A percentile compares a stretch with the other conserved stretches of the same genome.
Evolutionary conservation across 2,329 filamentous ascomycete genomes (phyloP).

Genomic region (Pseudogymnoascus sp.): DNA sequence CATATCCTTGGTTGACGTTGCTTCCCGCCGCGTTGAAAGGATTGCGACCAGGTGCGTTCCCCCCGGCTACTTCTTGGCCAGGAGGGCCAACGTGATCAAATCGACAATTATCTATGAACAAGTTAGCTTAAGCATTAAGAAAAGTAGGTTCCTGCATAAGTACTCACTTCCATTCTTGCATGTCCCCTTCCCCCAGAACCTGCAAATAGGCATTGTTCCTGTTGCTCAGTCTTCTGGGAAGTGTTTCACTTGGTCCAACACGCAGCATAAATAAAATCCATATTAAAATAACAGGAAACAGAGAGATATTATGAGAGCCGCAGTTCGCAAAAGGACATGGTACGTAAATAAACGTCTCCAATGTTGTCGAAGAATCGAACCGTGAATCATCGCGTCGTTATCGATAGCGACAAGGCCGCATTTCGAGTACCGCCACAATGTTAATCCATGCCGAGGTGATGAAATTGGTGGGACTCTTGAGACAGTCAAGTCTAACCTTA

Average conservation of each 20-base stretch:
- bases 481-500: slow-evolving; percentile 6
- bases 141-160: not conserved
- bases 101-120: slow-evolving; percentile 39
- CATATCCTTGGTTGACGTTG: slow-evolving; percentile 14
- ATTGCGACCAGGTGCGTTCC: slow-evolving; percentile 8
- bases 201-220: slow-evolving; percentile 35
- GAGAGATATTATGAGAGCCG: not conserved
- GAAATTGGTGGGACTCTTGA: not conserved
- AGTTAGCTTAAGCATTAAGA: not conserved
- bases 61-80: slow-evolving; percentile 1
- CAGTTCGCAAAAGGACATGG: not conserved
- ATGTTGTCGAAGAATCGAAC: not conserved
- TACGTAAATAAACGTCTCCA: not conserved
- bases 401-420: slow-evolving; percentile 4
- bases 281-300: not conserved
- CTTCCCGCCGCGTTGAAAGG: slow-evolving; percentile 14
- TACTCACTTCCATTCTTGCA: slow-evolving; percentile 56
- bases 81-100: slow-evolving; percentile 37
- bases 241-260: not conserved
- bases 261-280: not conserved
- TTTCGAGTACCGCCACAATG: not conserved
- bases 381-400: slow-evolving; percentile 3
- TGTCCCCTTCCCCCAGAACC: slow-evolving; percentile 54
- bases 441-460: slow-evolving; percentile 1
- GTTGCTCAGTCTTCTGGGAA: slow-evolving; percentile 33